Evolutionary conservation across 352 stramenopile species (phyloP).

Genomic region (Globisporangium uncinulatum): DNA sequence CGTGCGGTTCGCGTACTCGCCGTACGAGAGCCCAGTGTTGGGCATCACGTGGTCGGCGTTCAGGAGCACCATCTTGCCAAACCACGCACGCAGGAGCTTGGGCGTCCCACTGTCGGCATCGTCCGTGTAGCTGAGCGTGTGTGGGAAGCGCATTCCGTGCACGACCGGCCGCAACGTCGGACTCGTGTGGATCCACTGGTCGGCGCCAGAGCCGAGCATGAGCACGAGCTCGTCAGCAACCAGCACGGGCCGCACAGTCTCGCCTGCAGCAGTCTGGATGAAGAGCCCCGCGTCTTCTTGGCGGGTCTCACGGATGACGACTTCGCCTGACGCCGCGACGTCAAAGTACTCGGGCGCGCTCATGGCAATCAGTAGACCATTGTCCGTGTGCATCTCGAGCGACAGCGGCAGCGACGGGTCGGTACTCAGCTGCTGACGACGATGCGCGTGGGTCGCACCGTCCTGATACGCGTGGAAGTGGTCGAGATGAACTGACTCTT

Average conservation of each 20-base stretch:
- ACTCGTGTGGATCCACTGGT: constrained; percentile 62
- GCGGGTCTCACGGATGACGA: constrained; percentile 38
- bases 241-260: constrained; percentile 56
- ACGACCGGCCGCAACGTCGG: constrained; percentile 51
- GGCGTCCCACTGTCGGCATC: constrained; percentile 12
- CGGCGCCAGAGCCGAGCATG: constrained; percentile 71
- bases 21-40: constrained; percentile 51
- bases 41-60: constrained; percentile 35
- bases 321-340: constrained; percentile 29
- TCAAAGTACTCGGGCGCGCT: constrained; percentile 67
- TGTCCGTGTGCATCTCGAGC: constrained; percentile 73
- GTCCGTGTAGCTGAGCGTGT: constrained; percentile 30
- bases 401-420: constrained; percentile 51
- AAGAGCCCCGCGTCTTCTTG: constrained; percentile 57
- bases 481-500: constrained; percentile 70
- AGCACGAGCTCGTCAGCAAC: constrained; percentile 70
- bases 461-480: constrained; percentile 79
- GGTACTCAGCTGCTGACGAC: constrained; percentile 16
- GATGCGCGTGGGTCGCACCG: constrained; percentile 9
- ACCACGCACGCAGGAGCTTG: constrained; percentile 55
- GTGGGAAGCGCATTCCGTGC: constrained; percentile 72
- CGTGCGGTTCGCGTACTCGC: constrained; percentile 46
- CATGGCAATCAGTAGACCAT: constrained; percentile 72
- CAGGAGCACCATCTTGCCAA: constrained; percentile 62
- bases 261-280: constrained; percentile 47